A percentile compares a stretch with the other conserved stretches of the same genome.
These are phyloP conservation scores for Globisporangium spiculum DNA, from an alignment of 352 stramenopile species.

Conservation along the genomic window DNA sequence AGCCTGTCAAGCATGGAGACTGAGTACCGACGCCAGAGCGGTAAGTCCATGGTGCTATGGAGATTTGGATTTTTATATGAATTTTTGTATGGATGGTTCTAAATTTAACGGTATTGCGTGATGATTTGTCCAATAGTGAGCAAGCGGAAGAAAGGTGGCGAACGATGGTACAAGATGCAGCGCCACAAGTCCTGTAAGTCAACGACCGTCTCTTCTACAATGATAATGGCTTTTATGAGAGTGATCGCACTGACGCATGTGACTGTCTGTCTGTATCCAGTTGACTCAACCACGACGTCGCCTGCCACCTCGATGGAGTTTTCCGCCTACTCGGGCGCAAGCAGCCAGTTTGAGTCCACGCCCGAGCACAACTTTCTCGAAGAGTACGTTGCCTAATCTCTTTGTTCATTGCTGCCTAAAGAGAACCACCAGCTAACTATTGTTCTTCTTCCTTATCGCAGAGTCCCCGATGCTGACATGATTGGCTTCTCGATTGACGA, in stretches of 20 bases:
- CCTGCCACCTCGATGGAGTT: conserved; percentile 43
- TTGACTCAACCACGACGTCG: conserved; percentile 58
- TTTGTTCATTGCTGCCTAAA: neutral
- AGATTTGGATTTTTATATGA: neutral
- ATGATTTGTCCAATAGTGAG: conserved; percentile 25
- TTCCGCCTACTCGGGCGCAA: conserved; percentile 18
- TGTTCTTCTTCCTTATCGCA: conserved; percentile 11
- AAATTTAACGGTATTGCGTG: neutral
- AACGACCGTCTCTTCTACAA: too few relatives aligned
- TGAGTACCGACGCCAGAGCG: conserved; percentile 47
- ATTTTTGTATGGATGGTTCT: neutral
- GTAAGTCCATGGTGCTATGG: conserved; percentile 19
- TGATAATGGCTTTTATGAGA: too few relatives aligned
- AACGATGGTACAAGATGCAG: conserved; percentile 70
- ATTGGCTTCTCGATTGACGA: conserved; percentile 70
- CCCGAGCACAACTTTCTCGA: conserved; percentile 44
- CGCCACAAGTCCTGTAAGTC: conserved; percentile 44
- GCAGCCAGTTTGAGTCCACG: conserved; percentile 32
- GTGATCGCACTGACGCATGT: neutral
- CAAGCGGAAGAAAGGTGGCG: conserved; percentile 63
- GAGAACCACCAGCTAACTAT: neutral
- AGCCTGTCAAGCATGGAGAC: conserved; percentile 71
- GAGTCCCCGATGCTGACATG: conserved; percentile 51
- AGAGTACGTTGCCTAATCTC: conserved; percentile 34
- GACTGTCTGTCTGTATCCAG: neutral